Evolutionary conservation across 441 rosid species (phyloP).

Genomic region (Eruca vesicaria): DNA sequence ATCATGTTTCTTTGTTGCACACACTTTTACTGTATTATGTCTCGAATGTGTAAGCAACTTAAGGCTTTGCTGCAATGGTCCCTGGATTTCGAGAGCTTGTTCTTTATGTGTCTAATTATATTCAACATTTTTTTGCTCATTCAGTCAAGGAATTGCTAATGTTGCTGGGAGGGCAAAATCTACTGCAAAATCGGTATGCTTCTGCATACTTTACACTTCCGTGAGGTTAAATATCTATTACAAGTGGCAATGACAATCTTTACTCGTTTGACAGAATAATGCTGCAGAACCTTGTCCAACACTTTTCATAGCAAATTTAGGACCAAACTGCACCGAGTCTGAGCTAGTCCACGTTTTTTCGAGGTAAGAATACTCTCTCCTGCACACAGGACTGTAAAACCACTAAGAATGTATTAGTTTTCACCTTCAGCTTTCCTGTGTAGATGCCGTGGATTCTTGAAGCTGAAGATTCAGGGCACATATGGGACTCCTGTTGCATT

Average conservation of each 20-base stretch:
- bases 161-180: constrained; percentile 40
- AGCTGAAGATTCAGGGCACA: constrained; percentile 78
- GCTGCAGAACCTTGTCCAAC: constrained; percentile 77
- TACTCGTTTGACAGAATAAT: constrained; percentile 42
- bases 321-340: constrained; percentile 71
- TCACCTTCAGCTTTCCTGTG: constrained; percentile 11
- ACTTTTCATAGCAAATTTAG: constrained; percentile 77
- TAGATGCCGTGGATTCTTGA: constrained; percentile 82
- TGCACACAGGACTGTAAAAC: not conserved
- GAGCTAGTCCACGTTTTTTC: constrained; percentile 73
- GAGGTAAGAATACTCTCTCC: constrained; percentile 41
- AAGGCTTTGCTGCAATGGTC: constrained; percentile 37
- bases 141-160: constrained; percentile 56
- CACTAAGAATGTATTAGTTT: constrained; percentile 1
- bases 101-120: too few species aligned
- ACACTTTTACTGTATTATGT: constrained; percentile 7
- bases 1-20: constrained; percentile 10
- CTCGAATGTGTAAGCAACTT: not conserved
- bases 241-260: not conserved
- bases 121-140: constrained; percentile 27
- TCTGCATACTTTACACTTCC: not conserved
- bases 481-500: constrained; percentile 87
- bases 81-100: constrained; percentile 31
- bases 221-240: not conserved
- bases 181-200: constrained; percentile 50